phyloP scores from a whole-genome alignment of 306 rosid genomes.

The Prinsepia uniflora region DNA sequence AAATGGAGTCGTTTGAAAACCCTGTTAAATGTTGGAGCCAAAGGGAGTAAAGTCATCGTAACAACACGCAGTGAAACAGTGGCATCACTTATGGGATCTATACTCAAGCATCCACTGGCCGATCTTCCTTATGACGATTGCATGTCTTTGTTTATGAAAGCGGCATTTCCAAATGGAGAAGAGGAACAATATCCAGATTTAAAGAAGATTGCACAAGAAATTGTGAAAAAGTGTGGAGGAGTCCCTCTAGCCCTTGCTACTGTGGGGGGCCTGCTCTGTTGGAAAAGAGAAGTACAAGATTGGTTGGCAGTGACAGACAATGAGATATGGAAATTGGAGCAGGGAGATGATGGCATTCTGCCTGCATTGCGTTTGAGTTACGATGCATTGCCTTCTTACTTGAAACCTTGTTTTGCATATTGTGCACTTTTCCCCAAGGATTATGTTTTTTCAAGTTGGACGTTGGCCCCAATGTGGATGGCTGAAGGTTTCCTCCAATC shows the following conservation, averaged over 20 bases:
- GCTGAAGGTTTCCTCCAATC: too few relatives aligned
- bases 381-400: too few relatives aligned
- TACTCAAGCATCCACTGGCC: background rate
- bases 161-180: constrained; percentile 19
- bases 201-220: constrained; percentile 7
- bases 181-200: constrained; percentile 8
- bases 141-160: constrained; percentile 21
- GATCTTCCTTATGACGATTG: background rate
- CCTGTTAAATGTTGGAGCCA: constrained; percentile 4
- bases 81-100: too few relatives aligned
- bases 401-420: too few relatives aligned
- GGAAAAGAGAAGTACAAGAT: background rate
- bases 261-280: background rate
- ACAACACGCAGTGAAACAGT: background rate
- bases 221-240: constrained; percentile 31
- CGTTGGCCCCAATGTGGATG: too few relatives aligned
- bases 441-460: too few relatives aligned
- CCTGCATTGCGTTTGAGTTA: too few relatives aligned
- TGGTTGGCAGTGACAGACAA: background rate
- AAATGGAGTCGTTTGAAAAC: constrained; percentile 10
- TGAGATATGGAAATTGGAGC: too few relatives aligned
- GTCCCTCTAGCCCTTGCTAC: constrained; percentile 31
- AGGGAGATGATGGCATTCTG: too few relatives aligned
- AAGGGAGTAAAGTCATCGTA: constrained; percentile 15
- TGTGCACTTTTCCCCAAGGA: too few relatives aligned